Evolutionary conservation across 2,329 filamentous ascomycete genomes (phyloP).

Genomic region (Xylariaceae sp.): DNA sequence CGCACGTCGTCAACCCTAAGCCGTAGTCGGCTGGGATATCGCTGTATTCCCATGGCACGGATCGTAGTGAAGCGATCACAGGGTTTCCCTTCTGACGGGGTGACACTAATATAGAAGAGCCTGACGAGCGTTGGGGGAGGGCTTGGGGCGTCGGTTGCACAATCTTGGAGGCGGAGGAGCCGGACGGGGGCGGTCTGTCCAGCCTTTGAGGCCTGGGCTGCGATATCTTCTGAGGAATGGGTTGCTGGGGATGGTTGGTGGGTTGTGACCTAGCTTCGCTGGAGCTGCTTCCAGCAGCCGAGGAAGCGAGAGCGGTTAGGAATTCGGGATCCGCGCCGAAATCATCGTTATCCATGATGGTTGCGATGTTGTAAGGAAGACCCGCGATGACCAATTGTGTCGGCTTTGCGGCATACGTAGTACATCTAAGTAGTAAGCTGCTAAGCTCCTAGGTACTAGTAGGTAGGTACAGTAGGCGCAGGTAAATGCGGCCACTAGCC

Average conservation of each 20-base stretch:
- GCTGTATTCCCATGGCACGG: slow-evolving; percentile 92
- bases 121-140: slow-evolving; percentile 65
- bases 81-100: slow-evolving; percentile 94
- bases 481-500: too few species aligned
- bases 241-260: slow-evolving; percentile 41
- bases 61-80: slow-evolving; percentile 78
- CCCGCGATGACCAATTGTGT: not conserved
- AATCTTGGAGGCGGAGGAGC: slow-evolving; percentile 55
- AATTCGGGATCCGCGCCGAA: slow-evolving; percentile 50
- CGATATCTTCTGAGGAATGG: slow-evolving; percentile 47
- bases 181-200: slow-evolving; percentile 51
- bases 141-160: slow-evolving; percentile 89
- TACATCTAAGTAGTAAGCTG: too few species aligned
- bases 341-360: slow-evolving; percentile 45
- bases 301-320: slow-evolving; percentile 39
- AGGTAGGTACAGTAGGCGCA: too few species aligned
- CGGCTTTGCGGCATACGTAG: too few species aligned
- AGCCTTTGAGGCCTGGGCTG: slow-evolving; percentile 58
- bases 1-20: slow-evolving; percentile 83
- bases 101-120: slow-evolving; percentile 85
- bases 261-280: slow-evolving; percentile 30
- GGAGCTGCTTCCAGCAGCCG: slow-evolving; percentile 22
- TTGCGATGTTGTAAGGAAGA: slow-evolving; percentile 17
- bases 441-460: too few species aligned
- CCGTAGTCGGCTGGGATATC: slow-evolving; percentile 96